Percentiles rank a stretch among this genome's conserved stretches.
phyloP scores from a whole-genome alignment of 352 stramenopile species.

The Pythium biforme region DNA sequence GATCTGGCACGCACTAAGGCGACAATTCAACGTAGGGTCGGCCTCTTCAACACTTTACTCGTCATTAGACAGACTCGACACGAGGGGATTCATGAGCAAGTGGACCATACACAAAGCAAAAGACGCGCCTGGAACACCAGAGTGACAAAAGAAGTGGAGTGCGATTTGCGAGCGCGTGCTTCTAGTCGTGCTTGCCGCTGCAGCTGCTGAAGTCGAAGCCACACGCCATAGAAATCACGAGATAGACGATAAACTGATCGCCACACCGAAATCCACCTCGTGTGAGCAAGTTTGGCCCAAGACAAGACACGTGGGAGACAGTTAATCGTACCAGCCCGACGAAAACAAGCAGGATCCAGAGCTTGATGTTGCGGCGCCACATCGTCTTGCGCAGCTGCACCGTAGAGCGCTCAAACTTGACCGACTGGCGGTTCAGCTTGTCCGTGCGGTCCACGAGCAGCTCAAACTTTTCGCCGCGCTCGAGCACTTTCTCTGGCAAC shows the following conservation, averaged over 20 bases:
- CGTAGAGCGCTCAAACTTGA: conserved; percentile 94
- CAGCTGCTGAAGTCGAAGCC: conserved; percentile 83
- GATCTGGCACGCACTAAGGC: no score
- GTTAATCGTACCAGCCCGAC: conserved; percentile 52
- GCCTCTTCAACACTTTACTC: no score
- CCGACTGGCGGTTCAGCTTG: conserved; percentile 96
- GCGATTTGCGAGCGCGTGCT: no score
- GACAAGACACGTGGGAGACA: not conserved
- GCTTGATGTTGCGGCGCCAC: conserved; percentile 89
- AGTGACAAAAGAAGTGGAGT: no score
- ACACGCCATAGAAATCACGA: conserved; percentile 86
- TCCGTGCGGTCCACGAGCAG: conserved; percentile 91
- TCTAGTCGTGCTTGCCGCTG: conserved; percentile 51
- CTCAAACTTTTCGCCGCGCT: conserved; percentile 99
- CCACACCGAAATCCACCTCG: not conserved
- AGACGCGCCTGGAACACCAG: no score
- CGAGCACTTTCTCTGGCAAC: conserved; percentile 95
- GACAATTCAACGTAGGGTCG: no score
- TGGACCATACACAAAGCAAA: no score
- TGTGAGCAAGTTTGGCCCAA: not conserved
- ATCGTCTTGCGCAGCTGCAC: conserved; percentile 86
- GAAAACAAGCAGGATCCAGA: conserved; percentile 76
- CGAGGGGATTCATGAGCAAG: no score
- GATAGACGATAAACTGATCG: conserved; percentile 81
- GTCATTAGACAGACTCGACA: no score